Percentiles rank a stretch among this genome's conserved stretches.
These are phyloP conservation scores for Trichoderma lentiforme DNA, from an alignment of 2,329 filamentous ascomycete genomes.

Conservation along the genomic window DNA sequence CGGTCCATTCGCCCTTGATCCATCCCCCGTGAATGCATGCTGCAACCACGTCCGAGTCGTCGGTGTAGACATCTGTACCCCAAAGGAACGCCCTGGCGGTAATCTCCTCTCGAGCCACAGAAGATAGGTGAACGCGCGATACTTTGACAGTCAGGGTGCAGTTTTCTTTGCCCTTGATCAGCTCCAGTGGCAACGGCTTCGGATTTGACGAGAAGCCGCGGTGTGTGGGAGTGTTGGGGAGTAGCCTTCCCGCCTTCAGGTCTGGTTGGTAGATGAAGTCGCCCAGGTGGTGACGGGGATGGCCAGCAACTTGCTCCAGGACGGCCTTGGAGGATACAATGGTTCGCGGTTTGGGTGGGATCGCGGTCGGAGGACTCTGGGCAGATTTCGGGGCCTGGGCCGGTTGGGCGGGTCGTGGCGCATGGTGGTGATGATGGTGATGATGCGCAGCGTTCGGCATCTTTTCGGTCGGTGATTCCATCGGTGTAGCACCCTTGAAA, in stretches of 20 bases:
- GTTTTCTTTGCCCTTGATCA: constrained; percentile 72
- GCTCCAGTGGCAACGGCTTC: constrained; percentile 71
- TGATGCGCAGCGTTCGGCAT: constrained; percentile 29
- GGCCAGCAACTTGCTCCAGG: constrained; percentile 65
- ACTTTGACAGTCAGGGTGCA: constrained; percentile 88
- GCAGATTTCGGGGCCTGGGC: constrained; percentile 27
- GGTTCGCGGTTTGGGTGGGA: constrained; percentile 60
- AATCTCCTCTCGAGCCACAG: constrained; percentile 74
- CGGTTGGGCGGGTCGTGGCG: constrained; percentile 28
- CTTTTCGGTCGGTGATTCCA: constrained; percentile 46
- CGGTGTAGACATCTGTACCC: constrained; percentile 93
- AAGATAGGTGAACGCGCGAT: constrained; percentile 70
- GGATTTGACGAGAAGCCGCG: constrained; percentile 55
- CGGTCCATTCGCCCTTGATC: constrained; percentile 83
- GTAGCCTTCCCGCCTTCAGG: constrained; percentile 52
- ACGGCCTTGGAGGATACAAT: constrained; percentile 67
- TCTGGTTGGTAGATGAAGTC: constrained; percentile 76
- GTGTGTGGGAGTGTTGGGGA: constrained; percentile 38
- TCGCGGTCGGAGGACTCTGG: constrained; percentile 25
- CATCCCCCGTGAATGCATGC: constrained; percentile 92
- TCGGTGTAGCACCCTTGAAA: constrained; percentile 44
- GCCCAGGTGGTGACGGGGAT: constrained; percentile 76
- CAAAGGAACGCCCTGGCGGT: constrained; percentile 77
- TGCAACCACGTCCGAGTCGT: constrained; percentile 90
- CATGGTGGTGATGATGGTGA: constrained; percentile 49